Evolutionary conservation across 2,329 filamentous ascomycete species (phyloP), one percentile per base, ranked within the genome.

Genomic region (Ophiostoma triangulosporum): DNA sequence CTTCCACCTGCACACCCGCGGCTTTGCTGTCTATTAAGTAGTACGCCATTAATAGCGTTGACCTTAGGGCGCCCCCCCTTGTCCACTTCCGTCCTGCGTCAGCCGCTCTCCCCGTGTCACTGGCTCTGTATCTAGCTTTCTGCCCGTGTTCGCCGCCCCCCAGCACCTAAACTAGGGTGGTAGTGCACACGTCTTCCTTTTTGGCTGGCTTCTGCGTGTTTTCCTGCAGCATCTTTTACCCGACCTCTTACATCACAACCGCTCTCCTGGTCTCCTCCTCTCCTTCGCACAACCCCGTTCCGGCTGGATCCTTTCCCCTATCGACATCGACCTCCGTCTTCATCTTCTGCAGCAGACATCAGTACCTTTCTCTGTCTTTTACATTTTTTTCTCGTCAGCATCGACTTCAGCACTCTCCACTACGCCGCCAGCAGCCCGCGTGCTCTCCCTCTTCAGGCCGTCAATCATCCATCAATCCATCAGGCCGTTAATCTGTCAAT

Each of bases 181-280:
- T 55, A 57, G 56, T 59, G 57, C 58, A 57, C 57, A 57, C 56
- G 56, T 57, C 56, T 50, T 58, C 53, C 50, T 57, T 54, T n/a
- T 54, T 31, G 48, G 29, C 45, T 40, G 40, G 48, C 38, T 38
- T 38, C 35, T 43, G 43, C 20, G 20, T 43, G 26, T 33, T 48
- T 53, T 24, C 38, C 50, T 50, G 14, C 24, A 31, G 33, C 46
- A 48, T 48, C 46, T 48, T 15, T 48, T 48, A 32, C 45, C 45
- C 32, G 20, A 24, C 32, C 54, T 51, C 51, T 53, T 51, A 48
- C 54, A 56, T 51, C 54, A 53, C 54, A 55, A 50, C 38, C 22
- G 17, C 14, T 6, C 46, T 48, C 43, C 43, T 46, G 43, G 24
- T 29, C 12, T 32, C 31, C 31, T 32, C 15, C 7, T 36, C 27